These are phyloP conservation scores for Solanum chacoense DNA, from an alignment of 305 asterid species.

Conservation along the genomic window DNA sequence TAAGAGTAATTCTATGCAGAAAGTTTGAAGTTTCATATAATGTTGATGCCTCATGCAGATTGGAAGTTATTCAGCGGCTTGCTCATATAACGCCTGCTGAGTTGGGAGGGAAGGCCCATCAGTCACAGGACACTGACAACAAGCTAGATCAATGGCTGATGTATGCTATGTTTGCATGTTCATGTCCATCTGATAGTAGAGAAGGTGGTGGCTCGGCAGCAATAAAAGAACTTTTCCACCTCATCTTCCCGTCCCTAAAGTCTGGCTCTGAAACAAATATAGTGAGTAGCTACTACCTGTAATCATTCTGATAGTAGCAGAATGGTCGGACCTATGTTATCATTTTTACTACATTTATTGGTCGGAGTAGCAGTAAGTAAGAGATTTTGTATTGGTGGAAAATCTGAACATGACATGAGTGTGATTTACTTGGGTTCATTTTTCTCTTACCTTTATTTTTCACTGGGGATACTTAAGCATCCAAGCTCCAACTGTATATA, in stretches of 20 bases:
- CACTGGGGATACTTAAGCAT: background rate
- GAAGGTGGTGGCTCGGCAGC: slow-evolving; percentile 88
- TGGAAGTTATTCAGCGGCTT: slow-evolving; percentile 92
- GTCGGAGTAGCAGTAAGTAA: background rate
- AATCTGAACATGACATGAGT: background rate
- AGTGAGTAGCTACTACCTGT: slow-evolving; percentile 43
- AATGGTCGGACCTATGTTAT: background rate
- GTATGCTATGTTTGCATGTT: slow-evolving; percentile 98
- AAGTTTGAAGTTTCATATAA: background rate
- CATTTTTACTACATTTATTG: background rate
- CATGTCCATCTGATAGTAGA: slow-evolving; percentile 80
- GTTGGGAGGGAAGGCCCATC: slow-evolving; percentile 97
- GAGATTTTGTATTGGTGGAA: background rate
- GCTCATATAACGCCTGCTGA: slow-evolving; percentile 87
- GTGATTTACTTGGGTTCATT: background rate
- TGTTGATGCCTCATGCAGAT: slow-evolving; percentile 40
- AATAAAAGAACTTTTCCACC: slow-evolving; percentile 88
- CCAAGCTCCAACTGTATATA: background rate
- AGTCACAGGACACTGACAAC: slow-evolving; percentile 89
- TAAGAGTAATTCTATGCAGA: background rate
- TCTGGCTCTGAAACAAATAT: slow-evolving; percentile 91
- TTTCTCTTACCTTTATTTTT: background rate
- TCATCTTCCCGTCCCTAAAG: slow-evolving; percentile 89
- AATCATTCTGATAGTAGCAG: background rate
- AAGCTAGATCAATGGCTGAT: slow-evolving; percentile 98